These are phyloP conservation scores for Limonium bicolor DNA, from an alignment of 148 eudicot species.

Conservation along the genomic window DNA sequence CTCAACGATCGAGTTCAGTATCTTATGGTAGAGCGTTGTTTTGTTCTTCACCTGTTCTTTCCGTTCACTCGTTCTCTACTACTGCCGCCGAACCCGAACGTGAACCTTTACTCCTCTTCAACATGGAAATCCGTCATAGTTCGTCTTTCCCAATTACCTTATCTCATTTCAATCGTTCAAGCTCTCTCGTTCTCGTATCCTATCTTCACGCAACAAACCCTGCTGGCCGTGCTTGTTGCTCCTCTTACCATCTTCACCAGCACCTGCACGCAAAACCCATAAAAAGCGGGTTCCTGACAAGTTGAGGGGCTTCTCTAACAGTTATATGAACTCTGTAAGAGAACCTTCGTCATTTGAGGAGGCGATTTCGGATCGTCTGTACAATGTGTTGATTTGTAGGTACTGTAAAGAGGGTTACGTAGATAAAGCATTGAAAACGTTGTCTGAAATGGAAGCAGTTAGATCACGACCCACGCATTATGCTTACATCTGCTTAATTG, in stretches of 20 bases:
- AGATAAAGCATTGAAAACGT: constrained; percentile 41
- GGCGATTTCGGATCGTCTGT: constrained; percentile 42
- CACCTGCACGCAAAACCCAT: constrained; percentile 7
- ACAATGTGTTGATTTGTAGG: constrained; percentile 27
- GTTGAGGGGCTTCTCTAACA: constrained; percentile 3
- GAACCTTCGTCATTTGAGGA: constrained; percentile 18
- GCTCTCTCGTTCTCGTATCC: neutral
- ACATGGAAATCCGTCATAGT: neutral
- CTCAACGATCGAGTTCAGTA: no score
- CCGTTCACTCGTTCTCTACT: no score
- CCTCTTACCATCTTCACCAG: constrained; percentile 1
- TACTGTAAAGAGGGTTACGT: constrained; percentile 32
- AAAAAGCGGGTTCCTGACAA: neutral
- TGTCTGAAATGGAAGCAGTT: constrained; percentile 69
- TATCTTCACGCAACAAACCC: neutral
- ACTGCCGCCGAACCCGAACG: no score
- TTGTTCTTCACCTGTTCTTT: no score
- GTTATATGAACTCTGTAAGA: constrained; percentile 1
- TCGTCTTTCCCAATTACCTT: neutral
- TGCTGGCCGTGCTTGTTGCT: constrained; percentile 1
- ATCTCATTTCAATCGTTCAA: neutral
- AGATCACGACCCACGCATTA: constrained; percentile 30
- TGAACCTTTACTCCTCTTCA: neutral
- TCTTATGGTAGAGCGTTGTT: no score
- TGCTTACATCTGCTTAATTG: constrained; percentile 39